A percentile compares a stretch with the other conserved stretches of the same genome.
These are phyloP conservation scores for Arthrobotrys megalospora DNA, from an alignment of 2,329 filamentous ascomycete genomes.

Conservation along the genomic window DNA sequence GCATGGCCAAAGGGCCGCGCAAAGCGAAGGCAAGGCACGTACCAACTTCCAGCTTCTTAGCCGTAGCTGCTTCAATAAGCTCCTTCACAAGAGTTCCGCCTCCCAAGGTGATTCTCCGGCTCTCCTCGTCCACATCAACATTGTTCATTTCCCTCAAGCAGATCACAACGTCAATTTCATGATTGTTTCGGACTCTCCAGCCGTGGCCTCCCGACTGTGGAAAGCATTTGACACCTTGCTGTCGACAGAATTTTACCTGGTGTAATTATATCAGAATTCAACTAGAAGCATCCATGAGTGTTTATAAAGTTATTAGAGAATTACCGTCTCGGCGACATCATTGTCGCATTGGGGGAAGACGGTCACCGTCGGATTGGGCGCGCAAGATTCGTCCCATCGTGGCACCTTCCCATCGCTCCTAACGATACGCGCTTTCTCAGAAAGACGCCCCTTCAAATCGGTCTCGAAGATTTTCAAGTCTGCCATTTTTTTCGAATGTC, in stretches of 20 bases:
- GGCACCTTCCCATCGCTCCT: conserved; percentile 29
- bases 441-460: conserved; percentile 29
- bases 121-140: conserved; percentile 44
- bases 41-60: conserved; percentile 42
- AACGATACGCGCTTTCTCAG: conserved; percentile 34
- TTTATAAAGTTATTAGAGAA: not conserved
- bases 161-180: conserved; percentile 56
- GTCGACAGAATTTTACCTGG: conserved; percentile 51
- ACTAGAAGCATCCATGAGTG: not conserved
- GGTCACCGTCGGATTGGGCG: conserved; percentile 22
- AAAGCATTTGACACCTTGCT: conserved; percentile 44
- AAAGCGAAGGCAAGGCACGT: not conserved
- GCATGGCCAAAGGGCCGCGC: not conserved
- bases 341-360: conserved; percentile 36
- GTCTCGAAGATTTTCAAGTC: conserved; percentile 21
- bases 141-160: conserved; percentile 39
- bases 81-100: conserved; percentile 58
- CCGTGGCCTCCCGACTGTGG: conserved; percentile 51
- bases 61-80: conserved; percentile 38
- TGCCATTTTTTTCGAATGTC: conserved; percentile 14
- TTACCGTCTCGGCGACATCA: conserved; percentile 53
- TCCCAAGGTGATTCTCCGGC: conserved; percentile 56
- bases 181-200: conserved; percentile 36
- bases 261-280: not conserved
- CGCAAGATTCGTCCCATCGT: conserved; percentile 47